A percentile compares a stretch with the other conserved stretches of the same genome.
These are phyloP conservation scores for Diaporthe helianthi DNA, from an alignment of 2,329 filamentous ascomycete genomes.

Conservation along the genomic window DNA sequence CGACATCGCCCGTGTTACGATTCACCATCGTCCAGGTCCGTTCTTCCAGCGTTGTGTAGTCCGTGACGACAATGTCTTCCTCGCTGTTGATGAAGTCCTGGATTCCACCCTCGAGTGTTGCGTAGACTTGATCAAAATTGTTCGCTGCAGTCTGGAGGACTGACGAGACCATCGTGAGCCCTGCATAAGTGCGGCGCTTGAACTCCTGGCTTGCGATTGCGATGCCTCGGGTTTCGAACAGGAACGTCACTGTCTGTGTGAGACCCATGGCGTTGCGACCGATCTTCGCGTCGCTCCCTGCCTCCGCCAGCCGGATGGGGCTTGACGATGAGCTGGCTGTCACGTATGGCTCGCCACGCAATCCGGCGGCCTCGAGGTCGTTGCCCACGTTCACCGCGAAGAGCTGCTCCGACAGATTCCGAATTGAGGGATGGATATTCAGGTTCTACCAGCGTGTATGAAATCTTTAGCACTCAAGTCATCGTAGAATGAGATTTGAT, in stretches of 20 bases:
- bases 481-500: too few relatives aligned
- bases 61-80: neutral
- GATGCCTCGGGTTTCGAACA: neutral
- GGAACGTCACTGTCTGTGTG: neutral
- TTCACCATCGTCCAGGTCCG: slow-evolving; percentile 5
- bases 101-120: neutral
- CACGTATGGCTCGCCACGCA: slow-evolving; percentile 5
- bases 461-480: fast-evolving
- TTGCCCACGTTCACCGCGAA: neutral
- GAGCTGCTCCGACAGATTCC: neutral
- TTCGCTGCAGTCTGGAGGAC: neutral
- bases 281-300: neutral
- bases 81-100: neutral
- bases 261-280: slow-evolving; percentile 1
- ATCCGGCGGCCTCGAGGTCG: neutral
- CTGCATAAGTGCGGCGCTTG: slow-evolving; percentile 8
- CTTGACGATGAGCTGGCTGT: neutral
- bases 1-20: neutral
- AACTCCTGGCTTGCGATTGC: slow-evolving; percentile 5
- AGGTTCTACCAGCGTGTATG: neutral
- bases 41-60: neutral
- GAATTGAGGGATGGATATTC: neutral
- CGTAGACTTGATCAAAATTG: slow-evolving; percentile 9
- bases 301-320: neutral
- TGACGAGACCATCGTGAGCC: slow-evolving; percentile 9